Percentiles rank a stretch among this genome's conserved stretches.
Conservation (phyloP, 352 stramenopile species). For the Phytopythium delawarense region DNA sequence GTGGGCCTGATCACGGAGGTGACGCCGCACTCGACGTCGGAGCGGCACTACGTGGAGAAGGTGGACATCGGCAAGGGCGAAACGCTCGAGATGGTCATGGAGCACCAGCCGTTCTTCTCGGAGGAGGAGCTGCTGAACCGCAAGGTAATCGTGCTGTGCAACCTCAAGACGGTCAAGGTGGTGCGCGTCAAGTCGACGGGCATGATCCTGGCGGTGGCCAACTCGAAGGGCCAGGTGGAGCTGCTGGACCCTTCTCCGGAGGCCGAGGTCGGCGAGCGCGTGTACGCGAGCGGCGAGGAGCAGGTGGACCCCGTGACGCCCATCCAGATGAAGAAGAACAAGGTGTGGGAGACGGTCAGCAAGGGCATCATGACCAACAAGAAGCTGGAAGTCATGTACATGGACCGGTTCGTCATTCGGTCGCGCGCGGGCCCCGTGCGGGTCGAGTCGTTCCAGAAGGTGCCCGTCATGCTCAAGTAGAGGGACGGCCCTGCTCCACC, state of each 20-base stretch:
- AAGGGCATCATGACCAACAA: constrained; percentile 78
- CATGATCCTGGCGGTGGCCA: constrained; percentile 46
- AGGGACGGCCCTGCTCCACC: background rate
- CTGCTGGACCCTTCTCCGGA: constrained; percentile 58
- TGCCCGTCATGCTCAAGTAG: constrained; percentile 30
- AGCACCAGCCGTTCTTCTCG: constrained; percentile 73
- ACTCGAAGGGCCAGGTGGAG: constrained; percentile 55
- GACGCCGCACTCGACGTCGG: constrained; percentile 57
- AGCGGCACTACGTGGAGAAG: constrained; percentile 73
- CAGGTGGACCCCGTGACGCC: constrained; percentile 61
- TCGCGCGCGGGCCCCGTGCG: constrained; percentile 47
- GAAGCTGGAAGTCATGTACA: constrained; percentile 72
- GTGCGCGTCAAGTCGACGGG: constrained; percentile 59
- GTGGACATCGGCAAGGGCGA: constrained; percentile 75
- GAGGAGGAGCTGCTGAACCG: constrained; percentile 68
- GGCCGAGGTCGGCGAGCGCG: constrained; percentile 62
- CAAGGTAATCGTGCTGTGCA: constrained; percentile 71
- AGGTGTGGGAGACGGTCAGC: constrained; percentile 69
- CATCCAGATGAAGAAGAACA: constrained; percentile 87
- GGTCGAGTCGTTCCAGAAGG: constrained; percentile 66
- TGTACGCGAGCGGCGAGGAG: constrained; percentile 73
- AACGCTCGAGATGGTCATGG: constrained; percentile 69
- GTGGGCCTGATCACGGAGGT: constrained; percentile 71
- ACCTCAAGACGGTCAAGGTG: constrained; percentile 76
- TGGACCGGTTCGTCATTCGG: constrained; percentile 52